Conservation (phyloP, 371 early-diverging fungal genomes). For the Zopfochytrium polystomum region DNA sequence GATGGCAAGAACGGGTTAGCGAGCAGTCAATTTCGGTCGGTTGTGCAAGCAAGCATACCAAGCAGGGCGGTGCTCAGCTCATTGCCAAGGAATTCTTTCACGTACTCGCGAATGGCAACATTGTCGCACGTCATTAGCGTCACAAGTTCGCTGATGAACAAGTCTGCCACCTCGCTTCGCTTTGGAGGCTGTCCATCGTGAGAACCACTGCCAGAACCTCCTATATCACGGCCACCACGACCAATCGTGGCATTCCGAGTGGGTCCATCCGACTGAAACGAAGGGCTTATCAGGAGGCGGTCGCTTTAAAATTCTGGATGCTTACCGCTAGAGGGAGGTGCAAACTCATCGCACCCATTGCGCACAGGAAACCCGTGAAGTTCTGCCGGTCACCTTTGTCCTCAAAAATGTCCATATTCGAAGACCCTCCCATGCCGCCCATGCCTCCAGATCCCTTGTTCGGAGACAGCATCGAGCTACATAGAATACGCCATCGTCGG, state of each 20-base stretch:
- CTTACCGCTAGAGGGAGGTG: too few relatives aligned
- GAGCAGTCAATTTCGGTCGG: not conserved
- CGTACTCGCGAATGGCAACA: constrained; percentile 83
- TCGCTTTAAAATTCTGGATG: too few relatives aligned
- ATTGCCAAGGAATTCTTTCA: constrained; percentile 81
- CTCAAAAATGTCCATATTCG: constrained; percentile 23
- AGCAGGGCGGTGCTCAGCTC: constrained; percentile 83
- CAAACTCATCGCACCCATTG: constrained; percentile 76
- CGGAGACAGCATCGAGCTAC: constrained; percentile 10
- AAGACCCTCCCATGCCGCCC: not conserved
- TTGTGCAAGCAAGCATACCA: constrained; percentile 35
- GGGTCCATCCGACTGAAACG: too few relatives aligned
- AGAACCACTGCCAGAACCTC: too few relatives aligned
- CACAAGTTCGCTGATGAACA: constrained; percentile 81
- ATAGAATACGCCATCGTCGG: constrained; percentile 62
- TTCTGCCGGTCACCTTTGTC: constrained; percentile 69
- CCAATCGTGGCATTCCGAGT: too few relatives aligned
- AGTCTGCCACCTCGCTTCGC: too few relatives aligned
- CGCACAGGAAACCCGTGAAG: constrained; percentile 81
- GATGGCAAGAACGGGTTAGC: not conserved
- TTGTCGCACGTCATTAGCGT: constrained; percentile 81
- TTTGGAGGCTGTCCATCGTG: too few relatives aligned
- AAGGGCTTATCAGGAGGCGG: too few relatives aligned
- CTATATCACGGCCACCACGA: too few relatives aligned
- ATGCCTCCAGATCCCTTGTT: constrained; percentile 1